Base-by-base conservation (phyloP, 768 basidiomycete genomes). In the Kwoniella sp. region DNA sequence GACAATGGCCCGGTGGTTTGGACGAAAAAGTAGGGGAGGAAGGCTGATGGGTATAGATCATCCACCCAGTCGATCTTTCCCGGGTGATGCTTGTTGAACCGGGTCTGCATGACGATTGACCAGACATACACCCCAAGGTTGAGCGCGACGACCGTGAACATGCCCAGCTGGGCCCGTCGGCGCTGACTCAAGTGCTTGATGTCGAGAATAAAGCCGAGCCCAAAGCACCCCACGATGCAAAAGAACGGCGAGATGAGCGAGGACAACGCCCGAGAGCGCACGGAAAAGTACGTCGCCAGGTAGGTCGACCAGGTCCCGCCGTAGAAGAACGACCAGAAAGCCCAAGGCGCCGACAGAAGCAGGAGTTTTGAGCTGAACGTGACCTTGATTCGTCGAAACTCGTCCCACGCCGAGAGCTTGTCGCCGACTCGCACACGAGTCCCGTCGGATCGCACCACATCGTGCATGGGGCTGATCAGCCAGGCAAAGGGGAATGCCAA, bases 171-270 rank as follows among this genome's bases (percentile, higher is more conserved):
- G 15, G 45, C 46, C 19, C 45, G 25, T 33, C 32, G 9, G 20
- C 32, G 19, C 34, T 58, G 61, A 37, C 50, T 36, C 34, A 60
- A 46, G 1, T 48, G 41, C 22, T 49, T 59, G 20, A 45, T 52
- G 49, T 70, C 69, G 34, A 70, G 60, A 39, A 65, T 43, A 32
- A 26, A 43, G n/a, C 65, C 69, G 20, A 61, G 20, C 26, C 29
- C 44, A 46, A 37, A 27, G 53, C 58, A 29, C 27, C 42, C 56
- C 45, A 46, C 43, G 65, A 50, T 50, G 48, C 48, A 50, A 29
- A 50, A 41, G 29, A 50, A 50, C 5, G 48, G 63, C 12, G 56
- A 51, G 46, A 71, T 56, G 46, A 71, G 42, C 1, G 66, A 62
- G 10, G 69, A 71, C 15, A 71, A 36, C 9, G 63, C 59, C 11